Conservation (phyloP, 2,329 filamentous ascomycete genomes). For the Aspergillus neoniger region DNA sequence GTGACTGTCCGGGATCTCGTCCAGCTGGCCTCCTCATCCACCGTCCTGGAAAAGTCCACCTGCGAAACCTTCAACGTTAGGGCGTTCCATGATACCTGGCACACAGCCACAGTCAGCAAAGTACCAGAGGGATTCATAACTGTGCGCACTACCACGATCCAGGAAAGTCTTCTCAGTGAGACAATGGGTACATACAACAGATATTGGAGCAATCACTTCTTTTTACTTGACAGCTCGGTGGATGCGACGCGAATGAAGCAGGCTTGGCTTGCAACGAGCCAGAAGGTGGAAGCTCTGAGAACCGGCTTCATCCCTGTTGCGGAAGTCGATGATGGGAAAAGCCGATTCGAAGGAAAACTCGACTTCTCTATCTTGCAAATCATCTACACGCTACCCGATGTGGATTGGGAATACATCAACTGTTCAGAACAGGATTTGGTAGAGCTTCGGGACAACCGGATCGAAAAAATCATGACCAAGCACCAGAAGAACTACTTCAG, state of each 20-base stretch:
- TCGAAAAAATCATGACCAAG: conserved; percentile 25
- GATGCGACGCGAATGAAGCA: conserved; percentile 32
- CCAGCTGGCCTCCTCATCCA: conserved; percentile 12
- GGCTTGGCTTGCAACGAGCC: conserved; percentile 36
- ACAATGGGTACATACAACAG: conserved; percentile 40
- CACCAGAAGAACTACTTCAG: conserved; percentile 33
- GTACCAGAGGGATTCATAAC: conserved; percentile 25
- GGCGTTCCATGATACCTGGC: conserved; percentile 27
- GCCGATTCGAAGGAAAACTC: not conserved
- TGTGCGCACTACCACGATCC: conserved; percentile 37
- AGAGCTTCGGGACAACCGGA: conserved; percentile 18
- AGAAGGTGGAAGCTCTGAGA: conserved; percentile 38
- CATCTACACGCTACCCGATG: conserved; percentile 25
- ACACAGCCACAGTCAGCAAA: conserved; percentile 15
- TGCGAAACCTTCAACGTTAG: conserved; percentile 21
- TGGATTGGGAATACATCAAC: conserved; percentile 30
- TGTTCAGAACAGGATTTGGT: conserved; percentile 20
- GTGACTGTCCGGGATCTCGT: conserved; percentile 31
- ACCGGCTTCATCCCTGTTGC: conserved; percentile 40
- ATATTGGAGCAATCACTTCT: conserved; percentile 46
- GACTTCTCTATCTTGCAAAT: conserved; percentile 33
- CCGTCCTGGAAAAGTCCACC: not conserved
- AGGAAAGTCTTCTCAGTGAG: conserved; percentile 44
- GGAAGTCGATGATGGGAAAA: conserved; percentile 16
- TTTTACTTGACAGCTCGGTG: conserved; percentile 31